A percentile compares a stretch with the other conserved stretches of the same genome.
Conservation (phyloP, 148 eudicot species). For the Chenopodium suecicum region DNA sequence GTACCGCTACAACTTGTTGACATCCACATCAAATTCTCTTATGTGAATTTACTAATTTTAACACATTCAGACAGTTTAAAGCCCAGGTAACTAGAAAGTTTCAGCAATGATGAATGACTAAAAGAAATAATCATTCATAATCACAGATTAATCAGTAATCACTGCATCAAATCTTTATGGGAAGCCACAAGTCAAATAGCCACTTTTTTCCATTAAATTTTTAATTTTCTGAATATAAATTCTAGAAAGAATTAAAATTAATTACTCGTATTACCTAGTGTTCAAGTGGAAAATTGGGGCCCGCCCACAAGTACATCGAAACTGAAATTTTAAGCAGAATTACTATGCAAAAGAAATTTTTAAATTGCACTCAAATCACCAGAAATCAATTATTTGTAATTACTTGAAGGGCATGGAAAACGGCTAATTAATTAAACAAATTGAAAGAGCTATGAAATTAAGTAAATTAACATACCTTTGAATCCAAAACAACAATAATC, state of each 20-base stretch:
- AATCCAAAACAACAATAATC: background rate
- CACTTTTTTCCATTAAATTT: background rate
- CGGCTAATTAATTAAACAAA: background rate
- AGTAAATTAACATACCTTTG: slow-evolving; percentile 22
- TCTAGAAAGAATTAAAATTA: no score
- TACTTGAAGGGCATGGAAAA: background rate
- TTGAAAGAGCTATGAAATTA: background rate
- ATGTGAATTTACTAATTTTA: no score
- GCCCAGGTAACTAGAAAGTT: background rate
- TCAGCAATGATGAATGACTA: background rate
- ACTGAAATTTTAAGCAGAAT: background rate
- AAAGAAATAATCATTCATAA: background rate
- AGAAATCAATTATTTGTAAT: background rate
- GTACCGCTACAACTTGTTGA: no score
- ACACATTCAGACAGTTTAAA: background rate
- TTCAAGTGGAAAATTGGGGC: slow-evolving; percentile 9
- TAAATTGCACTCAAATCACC: slow-evolving; percentile 21
- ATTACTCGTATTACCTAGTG: background rate
- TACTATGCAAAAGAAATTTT: background rate
- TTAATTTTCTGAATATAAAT: background rate
- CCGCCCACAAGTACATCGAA: slow-evolving; percentile 9
- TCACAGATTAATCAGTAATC: slow-evolving; percentile 6
- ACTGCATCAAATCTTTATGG: background rate
- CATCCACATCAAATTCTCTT: no score
- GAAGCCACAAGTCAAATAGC: background rate